A percentile compares a stretch with the other conserved stretches of the same genome.
phyloP scores from a whole-genome alignment of 352 stramenopile genomes.

The Phytophthora brassicae region DNA sequence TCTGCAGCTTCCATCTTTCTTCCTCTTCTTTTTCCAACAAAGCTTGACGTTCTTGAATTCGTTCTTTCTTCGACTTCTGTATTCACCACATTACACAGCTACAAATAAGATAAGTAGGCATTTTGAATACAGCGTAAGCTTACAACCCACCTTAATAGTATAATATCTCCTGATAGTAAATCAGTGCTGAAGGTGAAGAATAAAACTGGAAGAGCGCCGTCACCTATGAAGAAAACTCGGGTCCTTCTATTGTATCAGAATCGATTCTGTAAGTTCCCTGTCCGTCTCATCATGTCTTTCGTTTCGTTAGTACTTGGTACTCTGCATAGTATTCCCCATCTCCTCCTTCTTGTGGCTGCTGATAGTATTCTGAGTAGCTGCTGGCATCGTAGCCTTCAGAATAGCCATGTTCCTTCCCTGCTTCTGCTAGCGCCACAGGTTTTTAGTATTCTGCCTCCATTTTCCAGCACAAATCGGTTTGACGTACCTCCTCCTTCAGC shows the following conservation, averaged over 20 bases:
- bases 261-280: slow-evolving; percentile 12
- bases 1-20: slow-evolving; percentile 11
- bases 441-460: too few relatives aligned
- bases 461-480: too few relatives aligned
- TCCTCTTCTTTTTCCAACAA: slow-evolving; percentile 65
- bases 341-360: slow-evolving; percentile 11
- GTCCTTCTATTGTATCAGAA: slow-evolving; percentile 19
- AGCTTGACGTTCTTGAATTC: slow-evolving; percentile 51
- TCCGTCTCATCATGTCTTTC: slow-evolving; percentile 9
- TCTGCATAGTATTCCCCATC: slow-evolving; percentile 1
- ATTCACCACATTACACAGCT: neutral
- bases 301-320: slow-evolving; percentile 14
- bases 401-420: too few relatives aligned
- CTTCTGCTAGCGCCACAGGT: too few relatives aligned
- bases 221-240: slow-evolving; percentile 12
- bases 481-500: too few relatives aligned
- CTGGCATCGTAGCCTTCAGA: slow-evolving; percentile 20
- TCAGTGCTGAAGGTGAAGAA: too few relatives aligned
- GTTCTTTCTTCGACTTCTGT: slow-evolving; percentile 53
- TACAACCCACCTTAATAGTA: too few relatives aligned
- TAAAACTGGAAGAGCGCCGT: too few relatives aligned
- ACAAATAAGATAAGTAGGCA: too few relatives aligned
- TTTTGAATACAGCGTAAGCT: too few relatives aligned
- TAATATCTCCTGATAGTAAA: too few relatives aligned
- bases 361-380: slow-evolving; percentile 18